Evolutionary conservation across 1,284 basidiomycete species (phyloP), one percentile per base, ranked within the genome.

Genomic region (Inonotus hispidus): DNA sequence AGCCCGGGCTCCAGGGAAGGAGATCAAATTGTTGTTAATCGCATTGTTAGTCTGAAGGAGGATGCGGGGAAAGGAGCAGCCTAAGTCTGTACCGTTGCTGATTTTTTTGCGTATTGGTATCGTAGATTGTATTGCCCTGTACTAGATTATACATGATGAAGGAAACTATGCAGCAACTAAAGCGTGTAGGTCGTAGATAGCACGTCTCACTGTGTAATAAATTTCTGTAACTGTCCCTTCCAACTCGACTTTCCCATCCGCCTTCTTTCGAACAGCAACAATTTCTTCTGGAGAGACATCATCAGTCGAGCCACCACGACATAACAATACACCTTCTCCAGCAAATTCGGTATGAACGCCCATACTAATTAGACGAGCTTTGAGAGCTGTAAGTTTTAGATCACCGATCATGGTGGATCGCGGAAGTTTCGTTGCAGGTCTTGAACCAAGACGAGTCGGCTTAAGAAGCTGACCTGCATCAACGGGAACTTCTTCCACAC

Each of bases 351-450:
- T 92, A 32, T 91, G 87, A 53, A 98, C 86, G 4, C 87, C 87
- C 2, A 93, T 76, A 0, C 82, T 73, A 2, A 84, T 80, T 14
- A 98, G 78, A 7, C 88, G 84, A 14, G 85, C 72, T 74, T 96
- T 96, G 46, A 98, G 81, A 1, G 84, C 82, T 0, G 92, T 93
- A 29, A 98, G 79, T 70, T 95, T 94, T 49, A 98, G 82, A 70
- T 98, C 95, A 50, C 95, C 95, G 63, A 98, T 96, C 86, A 96
- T 95, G 7, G 94, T 90, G 0, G 95, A 94, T 62, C 88, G 83
- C 1, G 92, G 91, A 2, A 95, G 77, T 1, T 83, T 76, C 37
- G 78, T 76, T 35, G 76, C 74, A 7, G 82, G 80, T 29, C 86
- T 81, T 19, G 82, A 81, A n/a, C 87, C 87, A 23, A 90, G 78